Evolutionary conservation across 1,139 yeast species (phyloP).

Genomic region (Candida labiduridarum): DNA sequence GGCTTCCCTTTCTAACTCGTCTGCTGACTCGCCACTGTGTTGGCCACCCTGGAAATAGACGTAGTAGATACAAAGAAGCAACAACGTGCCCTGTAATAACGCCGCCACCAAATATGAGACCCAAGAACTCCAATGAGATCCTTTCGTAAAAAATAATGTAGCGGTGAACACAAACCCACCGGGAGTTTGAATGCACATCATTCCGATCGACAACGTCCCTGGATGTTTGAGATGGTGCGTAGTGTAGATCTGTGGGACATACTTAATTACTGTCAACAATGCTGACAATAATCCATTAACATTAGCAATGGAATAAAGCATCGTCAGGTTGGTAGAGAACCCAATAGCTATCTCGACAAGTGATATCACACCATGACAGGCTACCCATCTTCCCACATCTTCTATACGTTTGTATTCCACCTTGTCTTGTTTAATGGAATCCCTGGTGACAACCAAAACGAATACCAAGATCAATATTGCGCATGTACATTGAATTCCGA

Average conservation of each 20-base stretch:
- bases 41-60: constrained; percentile 28
- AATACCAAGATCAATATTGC: constrained; percentile 62
- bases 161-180: constrained; percentile 84
- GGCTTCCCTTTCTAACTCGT: constrained; percentile 32
- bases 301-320: constrained; percentile 51
- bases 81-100: constrained; percentile 50
- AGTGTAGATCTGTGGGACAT: constrained; percentile 77
- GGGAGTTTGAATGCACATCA: constrained; percentile 89
- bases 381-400: constrained; percentile 42
- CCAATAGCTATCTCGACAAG: constrained; percentile 36
- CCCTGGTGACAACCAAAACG: constrained; percentile 50
- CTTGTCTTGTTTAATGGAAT: constrained; percentile 49
- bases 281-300: constrained; percentile 66
- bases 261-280: constrained; percentile 65
- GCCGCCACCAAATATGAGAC: constrained; percentile 79
- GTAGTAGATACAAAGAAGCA: constrained; percentile 40
- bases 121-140: constrained; percentile 89
- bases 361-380: constrained; percentile 38
- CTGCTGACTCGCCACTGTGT: constrained; percentile 22
- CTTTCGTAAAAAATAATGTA: constrained; percentile 69
- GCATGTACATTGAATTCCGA: constrained; percentile 66
- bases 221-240: constrained; percentile 73
- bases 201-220: constrained; percentile 76
- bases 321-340: constrained; percentile 21
- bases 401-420: constrained; percentile 46